Percentiles rank a stretch among this genome's conserved stretches.
Evolutionary conservation across 1,284 basidiomycete species (phyloP).

Genomic region (Boletellus sp.): DNA sequence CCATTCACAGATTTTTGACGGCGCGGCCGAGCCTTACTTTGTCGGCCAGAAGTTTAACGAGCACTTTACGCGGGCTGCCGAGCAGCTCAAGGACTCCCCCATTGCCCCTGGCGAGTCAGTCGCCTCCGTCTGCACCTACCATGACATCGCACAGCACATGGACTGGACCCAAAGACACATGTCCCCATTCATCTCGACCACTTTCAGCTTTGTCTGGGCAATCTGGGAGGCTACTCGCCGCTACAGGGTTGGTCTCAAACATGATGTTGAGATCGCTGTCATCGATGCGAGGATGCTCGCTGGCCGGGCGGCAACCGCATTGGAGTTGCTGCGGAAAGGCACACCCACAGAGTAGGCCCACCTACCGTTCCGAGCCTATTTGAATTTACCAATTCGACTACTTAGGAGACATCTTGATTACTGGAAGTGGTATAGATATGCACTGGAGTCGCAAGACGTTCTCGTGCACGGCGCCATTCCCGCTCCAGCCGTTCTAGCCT

Average conservation of each 20-base stretch:
- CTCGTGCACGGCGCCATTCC: slow-evolving; percentile 68
- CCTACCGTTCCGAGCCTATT: neutral
- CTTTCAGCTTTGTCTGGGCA: slow-evolving; percentile 76
- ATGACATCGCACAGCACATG: slow-evolving; percentile 63
- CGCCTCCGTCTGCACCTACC: slow-evolving; percentile 43
- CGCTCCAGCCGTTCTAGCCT: slow-evolving; percentile 58
- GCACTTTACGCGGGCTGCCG: slow-evolving; percentile 40
- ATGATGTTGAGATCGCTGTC: slow-evolving; percentile 70
- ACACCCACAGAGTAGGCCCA: slow-evolving; percentile 50
- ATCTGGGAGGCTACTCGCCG: slow-evolving; percentile 76
- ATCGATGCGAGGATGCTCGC: slow-evolving; percentile 63
- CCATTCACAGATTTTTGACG: slow-evolving; percentile 48
- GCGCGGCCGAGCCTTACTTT: slow-evolving; percentile 53
- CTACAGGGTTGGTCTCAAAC: slow-evolving; percentile 64
- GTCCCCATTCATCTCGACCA: slow-evolving; percentile 68
- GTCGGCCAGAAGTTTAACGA: slow-evolving; percentile 61
- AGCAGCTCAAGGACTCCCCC: slow-evolving; percentile 32
- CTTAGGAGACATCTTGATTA: slow-evolving; percentile 58
- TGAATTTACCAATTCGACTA: slow-evolving; percentile 5
- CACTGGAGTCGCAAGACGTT: slow-evolving; percentile 70
- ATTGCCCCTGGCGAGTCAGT: slow-evolving; percentile 32
- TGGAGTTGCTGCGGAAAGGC: slow-evolving; percentile 55
- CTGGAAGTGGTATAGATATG: slow-evolving; percentile 73
- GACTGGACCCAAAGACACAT: slow-evolving; percentile 69
- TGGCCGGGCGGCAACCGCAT: slow-evolving; percentile 57